Evolutionary conservation across 257 asterid species (phyloP).

Genomic region (Scutellaria minor): DNA sequence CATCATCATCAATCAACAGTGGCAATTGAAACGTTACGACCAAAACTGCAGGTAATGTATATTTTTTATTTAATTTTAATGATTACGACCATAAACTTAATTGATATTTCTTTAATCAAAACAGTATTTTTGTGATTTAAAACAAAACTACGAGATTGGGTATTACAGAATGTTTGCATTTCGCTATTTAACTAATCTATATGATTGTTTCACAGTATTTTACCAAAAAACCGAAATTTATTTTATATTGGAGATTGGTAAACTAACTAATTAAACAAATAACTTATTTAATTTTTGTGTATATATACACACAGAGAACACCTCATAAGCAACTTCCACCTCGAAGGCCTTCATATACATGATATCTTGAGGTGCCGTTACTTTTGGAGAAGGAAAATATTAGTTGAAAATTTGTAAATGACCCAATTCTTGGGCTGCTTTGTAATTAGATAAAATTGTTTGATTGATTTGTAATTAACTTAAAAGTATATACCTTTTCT

Average conservation of each 20-base stretch:
- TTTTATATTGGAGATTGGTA: too few species aligned
- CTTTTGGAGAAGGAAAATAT: too few species aligned
- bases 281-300: not conserved
- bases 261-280: not conserved
- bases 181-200: too few species aligned
- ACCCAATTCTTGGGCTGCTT: not conserved
- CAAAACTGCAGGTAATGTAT: slow-evolving; percentile 59
- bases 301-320: slow-evolving; percentile 50
- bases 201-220: too few species aligned
- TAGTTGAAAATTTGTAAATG: not conserved
- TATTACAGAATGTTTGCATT: too few species aligned
- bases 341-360: slow-evolving; percentile 57
- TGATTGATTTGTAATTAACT: too few species aligned
- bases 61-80: not conserved
- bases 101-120: too few species aligned
- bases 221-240: too few species aligned
- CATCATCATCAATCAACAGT: slow-evolving; percentile 50
- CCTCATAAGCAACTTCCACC: slow-evolving; percentile 77
- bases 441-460: slow-evolving; percentile 13
- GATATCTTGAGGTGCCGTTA: slow-evolving; percentile 26
- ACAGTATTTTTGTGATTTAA: too few species aligned
- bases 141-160: too few species aligned
- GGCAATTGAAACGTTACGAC: slow-evolving; percentile 67
- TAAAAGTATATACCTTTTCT: too few species aligned
- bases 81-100: too few species aligned